Evolutionary conservation across 1,284 basidiomycete species (phyloP).

Genomic region (Marasmius fiardii): DNA sequence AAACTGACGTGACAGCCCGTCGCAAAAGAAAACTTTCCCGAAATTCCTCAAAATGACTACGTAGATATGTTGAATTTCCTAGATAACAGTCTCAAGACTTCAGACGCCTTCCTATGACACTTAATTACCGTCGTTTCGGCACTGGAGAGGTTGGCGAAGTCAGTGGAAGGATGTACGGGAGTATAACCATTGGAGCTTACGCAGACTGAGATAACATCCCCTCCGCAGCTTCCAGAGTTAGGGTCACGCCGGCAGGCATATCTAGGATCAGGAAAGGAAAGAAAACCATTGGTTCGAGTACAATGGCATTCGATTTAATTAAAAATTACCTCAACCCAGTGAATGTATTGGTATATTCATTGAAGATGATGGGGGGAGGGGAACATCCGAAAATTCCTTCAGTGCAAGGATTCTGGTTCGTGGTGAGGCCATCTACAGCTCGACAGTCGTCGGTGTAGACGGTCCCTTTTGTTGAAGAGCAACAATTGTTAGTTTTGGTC

Average conservation of each 20-base stretch:
- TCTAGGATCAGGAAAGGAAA: no score
- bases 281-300: background rate
- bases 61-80: no score
- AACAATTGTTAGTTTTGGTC: background rate
- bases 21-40: no score
- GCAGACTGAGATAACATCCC: slow-evolving; percentile 25
- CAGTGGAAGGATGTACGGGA: background rate
- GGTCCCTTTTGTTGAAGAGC: slow-evolving; percentile 18
- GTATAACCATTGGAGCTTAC: slow-evolving; percentile 17
- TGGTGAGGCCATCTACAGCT: slow-evolving; percentile 23
- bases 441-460: slow-evolving; percentile 23
- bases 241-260: slow-evolving; percentile 25
- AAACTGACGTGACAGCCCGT: no score
- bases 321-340: slow-evolving; percentile 18
- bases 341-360: slow-evolving; percentile 21
- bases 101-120: no score
- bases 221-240: slow-evolving; percentile 23
- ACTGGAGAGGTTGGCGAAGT: slow-evolving; percentile 1
- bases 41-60: no score
- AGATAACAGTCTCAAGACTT: no score
- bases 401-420: slow-evolving; percentile 25
- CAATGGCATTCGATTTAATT: no score
- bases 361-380: slow-evolving; percentile 23
- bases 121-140: slow-evolving; percentile 19
- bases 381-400: slow-evolving; percentile 26